Conservation (phyloP, 352 stramenopile genomes). For the Phytophthora nicotianae region DNA sequence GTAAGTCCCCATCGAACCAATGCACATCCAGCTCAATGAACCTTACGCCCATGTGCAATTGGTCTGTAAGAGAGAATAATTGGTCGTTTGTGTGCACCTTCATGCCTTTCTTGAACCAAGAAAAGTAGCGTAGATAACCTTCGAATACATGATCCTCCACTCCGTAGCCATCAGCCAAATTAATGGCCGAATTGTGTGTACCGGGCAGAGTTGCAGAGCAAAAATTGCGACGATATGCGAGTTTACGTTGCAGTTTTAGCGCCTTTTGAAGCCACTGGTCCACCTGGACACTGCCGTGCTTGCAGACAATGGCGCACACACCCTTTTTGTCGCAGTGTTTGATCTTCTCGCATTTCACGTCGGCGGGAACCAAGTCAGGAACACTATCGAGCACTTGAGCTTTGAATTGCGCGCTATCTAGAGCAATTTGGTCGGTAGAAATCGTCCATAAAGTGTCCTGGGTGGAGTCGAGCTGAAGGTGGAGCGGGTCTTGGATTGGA, state of each 20-base stretch:
- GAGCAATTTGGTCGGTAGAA: conserved; percentile 26
- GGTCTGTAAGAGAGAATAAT: conserved; percentile 76
- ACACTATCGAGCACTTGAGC: conserved; percentile 41
- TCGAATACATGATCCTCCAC: conserved; percentile 82
- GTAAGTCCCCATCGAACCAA: conserved; percentile 71
- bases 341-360: conserved; percentile 58
- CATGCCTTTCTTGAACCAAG: conserved; percentile 51
- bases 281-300: conserved; percentile 59
- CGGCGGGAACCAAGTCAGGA: conserved; percentile 69
- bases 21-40: conserved; percentile 86
- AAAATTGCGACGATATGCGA: conserved; percentile 71
- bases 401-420: conserved; percentile 40
- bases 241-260: conserved; percentile 69
- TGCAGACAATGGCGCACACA: conserved; percentile 70
- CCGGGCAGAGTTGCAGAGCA: conserved; percentile 70
- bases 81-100: conserved; percentile 79
- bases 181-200: conserved; percentile 83
- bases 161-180: conserved; percentile 67
- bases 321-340: conserved; percentile 63
- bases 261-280: conserved; percentile 62
- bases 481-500: conserved; percentile 14
- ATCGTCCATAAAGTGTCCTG: conserved; percentile 27
- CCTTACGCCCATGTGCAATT: conserved; percentile 75
- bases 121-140: conserved; percentile 64
- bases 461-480: conserved; percentile 6